These are phyloP conservation scores for Pseudopediastrum boryanum DNA, from an alignment of 139 green algal genomes.

Conservation along the genomic window DNA sequence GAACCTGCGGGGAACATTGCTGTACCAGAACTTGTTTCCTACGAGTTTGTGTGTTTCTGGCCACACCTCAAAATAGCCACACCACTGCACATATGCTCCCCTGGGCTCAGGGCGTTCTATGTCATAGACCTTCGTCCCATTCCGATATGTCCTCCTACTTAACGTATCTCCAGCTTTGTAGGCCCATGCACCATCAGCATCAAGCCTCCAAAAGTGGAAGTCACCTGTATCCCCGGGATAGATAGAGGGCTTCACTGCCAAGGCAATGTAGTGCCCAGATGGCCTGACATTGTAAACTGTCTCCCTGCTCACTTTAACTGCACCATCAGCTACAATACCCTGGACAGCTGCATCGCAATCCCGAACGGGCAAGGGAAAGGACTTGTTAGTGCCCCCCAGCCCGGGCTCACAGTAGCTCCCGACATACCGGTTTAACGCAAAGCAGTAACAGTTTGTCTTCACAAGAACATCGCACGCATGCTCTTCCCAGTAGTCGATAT, in stretches of 20 bases:
- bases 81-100: conserved; percentile 18
- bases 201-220: conserved; percentile 36
- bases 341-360: conserved; percentile 19
- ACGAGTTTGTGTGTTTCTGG: too few relatives aligned
- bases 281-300: conserved; percentile 11
- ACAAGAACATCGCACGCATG: conserved; percentile 37
- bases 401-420: conserved; percentile 40
- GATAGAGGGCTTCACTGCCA: conserved; percentile 32
- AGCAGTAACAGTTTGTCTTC: conserved; percentile 42
- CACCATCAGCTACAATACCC: conserved; percentile 34
- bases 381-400: conserved; percentile 14
- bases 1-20: too few relatives aligned
- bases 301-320: conserved; percentile 1
- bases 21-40: too few relatives aligned
- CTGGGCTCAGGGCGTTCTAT: conserved; percentile 15
- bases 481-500: conserved; percentile 36
- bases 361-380: conserved; percentile 10
- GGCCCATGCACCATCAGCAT: conserved; percentile 7
- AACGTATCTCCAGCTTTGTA: conserved; percentile 39
- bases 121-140: conserved; percentile 9
- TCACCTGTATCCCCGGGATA: conserved; percentile 16
- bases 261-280: conserved; percentile 32
- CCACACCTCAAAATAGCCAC: conserved; percentile 31
- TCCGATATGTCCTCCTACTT: conserved; percentile 22
- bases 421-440: conserved; percentile 8